phyloP scores from a whole-genome alignment of 2,329 filamentous ascomycete species.

The Sphaceloma murrayae region DNA sequence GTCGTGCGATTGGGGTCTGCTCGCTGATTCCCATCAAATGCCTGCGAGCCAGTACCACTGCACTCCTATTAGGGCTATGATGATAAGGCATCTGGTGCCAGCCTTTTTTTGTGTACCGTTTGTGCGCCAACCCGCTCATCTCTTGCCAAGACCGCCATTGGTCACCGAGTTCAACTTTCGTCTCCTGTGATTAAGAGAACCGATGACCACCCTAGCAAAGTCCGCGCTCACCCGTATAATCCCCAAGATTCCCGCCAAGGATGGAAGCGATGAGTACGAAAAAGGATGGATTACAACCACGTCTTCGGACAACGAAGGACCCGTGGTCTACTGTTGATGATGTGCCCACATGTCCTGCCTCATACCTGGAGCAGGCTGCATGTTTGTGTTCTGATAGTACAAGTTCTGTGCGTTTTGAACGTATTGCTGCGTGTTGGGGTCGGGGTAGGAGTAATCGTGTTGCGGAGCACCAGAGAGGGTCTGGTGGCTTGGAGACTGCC shows the following conservation, averaged over 20 bases:
- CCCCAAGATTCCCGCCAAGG: conserved; percentile 7
- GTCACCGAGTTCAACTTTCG: conserved; percentile 1
- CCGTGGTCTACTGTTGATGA: conserved; percentile 28
- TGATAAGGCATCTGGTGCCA: neutral
- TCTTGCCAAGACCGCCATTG: neutral
- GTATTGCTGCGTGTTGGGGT: conserved; percentile 47
- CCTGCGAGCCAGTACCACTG: neutral
- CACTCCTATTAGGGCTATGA: conserved; percentile 13
- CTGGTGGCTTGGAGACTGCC: conserved; percentile 75
- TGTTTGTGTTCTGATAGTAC: conserved; percentile 61
- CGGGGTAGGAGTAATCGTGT: conserved; percentile 73
- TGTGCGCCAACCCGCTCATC: neutral
- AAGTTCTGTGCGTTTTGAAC: conserved; percentile 53
- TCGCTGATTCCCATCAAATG: conserved; percentile 3
- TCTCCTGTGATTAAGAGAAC: conserved; percentile 9
- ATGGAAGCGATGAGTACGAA: too few species aligned
- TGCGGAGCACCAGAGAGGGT: conserved; percentile 56
- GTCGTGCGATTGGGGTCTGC: conserved; percentile 8
- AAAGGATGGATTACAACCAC: too few species aligned
- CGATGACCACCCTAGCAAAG: conserved; percentile 11
- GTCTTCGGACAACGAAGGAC: too few species aligned
- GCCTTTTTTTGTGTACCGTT: conserved; percentile 4
- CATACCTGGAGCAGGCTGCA: conserved; percentile 55
- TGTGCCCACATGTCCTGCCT: conserved; percentile 48
- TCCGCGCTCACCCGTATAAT: conserved; percentile 1